Evolutionary conservation across 495 filamentous ascomycete species (phyloP).

Genomic region (Penicillium malachiteum): DNA sequence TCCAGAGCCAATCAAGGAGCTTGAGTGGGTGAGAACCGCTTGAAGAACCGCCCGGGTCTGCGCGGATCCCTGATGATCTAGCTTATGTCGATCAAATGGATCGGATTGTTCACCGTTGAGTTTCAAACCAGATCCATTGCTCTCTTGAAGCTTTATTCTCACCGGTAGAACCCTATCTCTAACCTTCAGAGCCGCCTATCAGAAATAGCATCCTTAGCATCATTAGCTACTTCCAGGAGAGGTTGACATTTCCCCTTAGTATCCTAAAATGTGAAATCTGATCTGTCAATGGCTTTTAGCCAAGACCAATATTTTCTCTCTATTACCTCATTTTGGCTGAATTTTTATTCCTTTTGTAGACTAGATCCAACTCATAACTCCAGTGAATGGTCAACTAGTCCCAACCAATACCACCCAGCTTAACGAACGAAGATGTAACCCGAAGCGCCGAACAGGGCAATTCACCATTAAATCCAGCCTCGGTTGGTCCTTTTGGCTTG

Average conservation of each 20-base stretch:
- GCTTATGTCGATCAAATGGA: slow-evolving; percentile 5
- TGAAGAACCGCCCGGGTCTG: slow-evolving; percentile 12
- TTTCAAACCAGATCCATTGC: slow-evolving; percentile 14
- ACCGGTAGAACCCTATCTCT: slow-evolving; percentile 7
- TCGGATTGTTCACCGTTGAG: slow-evolving; percentile 18
- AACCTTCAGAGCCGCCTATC: background rate
- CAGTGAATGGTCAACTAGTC: background rate
- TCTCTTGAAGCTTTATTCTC: background rate
- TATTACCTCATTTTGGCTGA: slow-evolving; percentile 5
- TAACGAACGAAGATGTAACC: slow-evolving; percentile 15
- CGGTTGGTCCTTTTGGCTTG: background rate
- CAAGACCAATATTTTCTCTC: slow-evolving; percentile 11
- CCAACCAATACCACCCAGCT: slow-evolving; percentile 11
- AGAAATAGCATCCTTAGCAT: background rate
- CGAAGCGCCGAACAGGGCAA: slow-evolving; percentile 15
- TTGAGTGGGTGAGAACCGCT: background rate
- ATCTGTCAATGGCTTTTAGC: background rate
- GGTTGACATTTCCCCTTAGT: too few species aligned
- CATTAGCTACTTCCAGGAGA: too few species aligned
- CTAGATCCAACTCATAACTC: background rate
- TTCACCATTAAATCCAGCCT: background rate
- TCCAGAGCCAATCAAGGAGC: background rate
- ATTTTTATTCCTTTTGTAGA: background rate
- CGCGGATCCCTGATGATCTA: slow-evolving; percentile 19
- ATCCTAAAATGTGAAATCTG: too few species aligned